A percentile compares a stretch with the other conserved stretches of the same genome.
Evolutionary conservation across 2,329 filamentous ascomycete species (phyloP).

Genomic region (Trichoderma oligosporum): DNA sequence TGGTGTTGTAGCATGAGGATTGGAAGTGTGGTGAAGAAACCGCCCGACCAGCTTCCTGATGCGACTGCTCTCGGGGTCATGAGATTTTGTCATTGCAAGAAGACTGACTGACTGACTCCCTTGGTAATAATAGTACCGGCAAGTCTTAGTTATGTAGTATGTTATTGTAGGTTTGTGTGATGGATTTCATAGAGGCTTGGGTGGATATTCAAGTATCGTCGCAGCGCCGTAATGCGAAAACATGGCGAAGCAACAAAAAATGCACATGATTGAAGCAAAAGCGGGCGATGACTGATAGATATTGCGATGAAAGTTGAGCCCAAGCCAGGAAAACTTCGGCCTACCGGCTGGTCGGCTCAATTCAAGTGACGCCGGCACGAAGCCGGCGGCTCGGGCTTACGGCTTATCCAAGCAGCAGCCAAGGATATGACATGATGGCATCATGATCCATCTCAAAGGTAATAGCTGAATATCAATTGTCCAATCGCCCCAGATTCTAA

Average conservation of each 20-base stretch:
- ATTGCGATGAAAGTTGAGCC: neutral
- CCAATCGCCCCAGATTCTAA: constrained; percentile 14
- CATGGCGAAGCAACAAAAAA: neutral
- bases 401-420: constrained; percentile 5
- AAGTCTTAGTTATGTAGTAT: too few species aligned
- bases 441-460: constrained; percentile 5
- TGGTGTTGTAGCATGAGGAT: neutral
- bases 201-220: neutral
- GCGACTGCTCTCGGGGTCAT: constrained; percentile 13
- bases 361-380: constrained; percentile 4
- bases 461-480: neutral
- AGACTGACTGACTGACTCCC: too few species aligned
- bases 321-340: neutral
- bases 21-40: constrained; percentile 12
- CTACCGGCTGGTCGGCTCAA: constrained; percentile 6
- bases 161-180: neutral
- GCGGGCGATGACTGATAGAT: constrained; percentile 3
- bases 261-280: neutral
- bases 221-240: neutral
- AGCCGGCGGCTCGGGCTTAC: constrained; percentile 9
- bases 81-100: constrained; percentile 12
- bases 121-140: too few species aligned
- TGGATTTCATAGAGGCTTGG: neutral
- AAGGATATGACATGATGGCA: constrained; percentile 10
- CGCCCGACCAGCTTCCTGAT: constrained; percentile 14